Conservation (phyloP, 2,329 filamentous ascomycete genomes). For the Trichoderma sp. region DNA sequence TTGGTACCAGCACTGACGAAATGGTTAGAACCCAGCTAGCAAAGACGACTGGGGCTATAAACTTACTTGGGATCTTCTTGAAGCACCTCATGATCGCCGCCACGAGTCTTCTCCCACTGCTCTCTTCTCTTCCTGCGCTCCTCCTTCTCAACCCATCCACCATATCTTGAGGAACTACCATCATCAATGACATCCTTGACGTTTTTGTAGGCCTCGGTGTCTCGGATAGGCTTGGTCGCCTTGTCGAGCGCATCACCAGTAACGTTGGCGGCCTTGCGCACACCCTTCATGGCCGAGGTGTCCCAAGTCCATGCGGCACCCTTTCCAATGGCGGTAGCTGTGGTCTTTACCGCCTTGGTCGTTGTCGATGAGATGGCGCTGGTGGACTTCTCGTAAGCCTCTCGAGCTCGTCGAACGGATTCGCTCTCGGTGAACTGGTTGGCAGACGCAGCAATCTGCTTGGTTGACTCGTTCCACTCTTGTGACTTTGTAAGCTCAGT, state of each 20-base stretch:
- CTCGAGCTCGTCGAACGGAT: slow-evolving; percentile 79
- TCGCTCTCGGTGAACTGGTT: slow-evolving; percentile 94
- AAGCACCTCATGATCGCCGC: slow-evolving; percentile 56
- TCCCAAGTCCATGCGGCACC: slow-evolving; percentile 98
- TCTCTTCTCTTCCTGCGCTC: slow-evolving; percentile 82
- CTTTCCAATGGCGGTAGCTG: slow-evolving; percentile 84
- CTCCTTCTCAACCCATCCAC: slow-evolving; percentile 95
- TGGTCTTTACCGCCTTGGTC: slow-evolving; percentile 78
- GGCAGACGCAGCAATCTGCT: slow-evolving; percentile 84
- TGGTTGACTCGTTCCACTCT: slow-evolving; percentile 98
- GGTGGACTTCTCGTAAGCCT: slow-evolving; percentile 84
- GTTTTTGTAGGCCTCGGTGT: slow-evolving; percentile 92
- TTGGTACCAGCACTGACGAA: slow-evolving; percentile 83
- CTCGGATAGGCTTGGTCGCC: slow-evolving; percentile 88
- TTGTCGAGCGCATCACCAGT: slow-evolving; percentile 89
- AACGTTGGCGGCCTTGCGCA: slow-evolving; percentile 80
- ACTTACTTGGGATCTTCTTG: slow-evolving; percentile 88
- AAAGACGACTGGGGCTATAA: not conserved
- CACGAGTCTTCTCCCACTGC: slow-evolving; percentile 64
- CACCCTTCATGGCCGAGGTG: slow-evolving; percentile 86
- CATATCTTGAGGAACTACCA: slow-evolving; percentile 92
- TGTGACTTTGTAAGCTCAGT: slow-evolving; percentile 94
- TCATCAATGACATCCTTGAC: slow-evolving; percentile 97
- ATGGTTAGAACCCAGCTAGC: slow-evolving; percentile 35
- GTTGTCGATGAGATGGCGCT: slow-evolving; percentile 79